phyloP scores from a whole-genome alignment of 805 yeast species.

The Jamesozyma gamospora region DNA sequence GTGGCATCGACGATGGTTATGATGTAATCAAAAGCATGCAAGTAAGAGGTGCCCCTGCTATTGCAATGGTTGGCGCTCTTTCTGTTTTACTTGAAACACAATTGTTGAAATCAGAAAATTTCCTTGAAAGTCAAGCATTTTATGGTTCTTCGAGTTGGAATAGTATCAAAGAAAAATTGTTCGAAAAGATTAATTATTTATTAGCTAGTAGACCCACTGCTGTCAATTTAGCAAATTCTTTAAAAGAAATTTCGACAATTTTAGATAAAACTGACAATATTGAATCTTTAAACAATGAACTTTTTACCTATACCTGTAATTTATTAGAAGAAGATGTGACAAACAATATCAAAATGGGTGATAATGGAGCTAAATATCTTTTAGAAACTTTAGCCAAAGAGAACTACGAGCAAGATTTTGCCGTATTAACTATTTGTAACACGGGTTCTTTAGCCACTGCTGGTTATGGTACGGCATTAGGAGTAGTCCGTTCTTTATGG shows the following conservation, averaged over 20 bases:
- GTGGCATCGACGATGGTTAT: slow-evolving; percentile 64
- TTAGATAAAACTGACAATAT: slow-evolving; percentile 26
- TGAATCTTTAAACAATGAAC: slow-evolving; percentile 14
- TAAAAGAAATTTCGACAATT: slow-evolving; percentile 28
- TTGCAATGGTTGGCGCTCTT: slow-evolving; percentile 87
- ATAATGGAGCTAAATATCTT: slow-evolving; percentile 68
- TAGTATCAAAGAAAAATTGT: slow-evolving; percentile 31
- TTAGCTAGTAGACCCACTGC: slow-evolving; percentile 89
- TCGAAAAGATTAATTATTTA: slow-evolving; percentile 49
- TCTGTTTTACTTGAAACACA: slow-evolving; percentile 67
- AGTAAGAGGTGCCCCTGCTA: slow-evolving; percentile 97
- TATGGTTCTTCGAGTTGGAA: slow-evolving; percentile 29
- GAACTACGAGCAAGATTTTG: slow-evolving; percentile 52
- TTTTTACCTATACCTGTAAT: slow-evolving; percentile 39
- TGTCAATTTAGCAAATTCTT: slow-evolving; percentile 76
- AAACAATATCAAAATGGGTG: slow-evolving; percentile 74
- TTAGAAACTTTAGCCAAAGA: slow-evolving; percentile 35
- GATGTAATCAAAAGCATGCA: slow-evolving; percentile 83
- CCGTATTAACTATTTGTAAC: slow-evolving; percentile 87
- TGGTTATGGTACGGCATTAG: slow-evolving; percentile 95
- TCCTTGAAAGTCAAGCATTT: slow-evolving; percentile 16
- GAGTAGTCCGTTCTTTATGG: slow-evolving; percentile 73
- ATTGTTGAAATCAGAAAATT: slow-evolving; percentile 23
- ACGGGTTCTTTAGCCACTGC: slow-evolving; percentile 96
- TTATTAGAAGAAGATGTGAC: slow-evolving; percentile 66